Evolutionary conservation across 208 protist species (phyloP).

Genomic region (Acanthamoeba castellanii): DNA sequence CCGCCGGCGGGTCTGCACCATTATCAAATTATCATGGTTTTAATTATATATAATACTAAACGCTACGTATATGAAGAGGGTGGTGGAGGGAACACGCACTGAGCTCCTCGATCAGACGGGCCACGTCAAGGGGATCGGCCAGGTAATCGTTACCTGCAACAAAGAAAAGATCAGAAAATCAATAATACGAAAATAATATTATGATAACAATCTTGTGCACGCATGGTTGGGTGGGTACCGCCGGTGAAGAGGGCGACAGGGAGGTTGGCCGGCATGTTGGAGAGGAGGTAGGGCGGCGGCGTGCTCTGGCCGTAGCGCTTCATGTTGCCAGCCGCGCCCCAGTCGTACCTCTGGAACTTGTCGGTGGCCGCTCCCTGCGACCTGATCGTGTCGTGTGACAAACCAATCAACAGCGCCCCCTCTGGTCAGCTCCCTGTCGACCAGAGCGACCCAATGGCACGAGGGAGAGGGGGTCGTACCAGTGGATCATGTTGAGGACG

Average conservation of each 20-base stretch:
- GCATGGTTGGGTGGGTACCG: neutral
- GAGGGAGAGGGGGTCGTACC: neutral
- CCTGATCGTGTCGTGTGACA: neutral
- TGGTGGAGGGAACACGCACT: neutral
- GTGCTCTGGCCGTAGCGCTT: slow-evolving; percentile 41
- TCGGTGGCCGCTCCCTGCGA: neutral
- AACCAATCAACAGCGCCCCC: too few relatives aligned
- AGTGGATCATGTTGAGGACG: slow-evolving; percentile 67
- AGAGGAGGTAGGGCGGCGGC: slow-evolving; percentile 56
- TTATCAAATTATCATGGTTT: too few relatives aligned
- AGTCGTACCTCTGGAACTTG: slow-evolving; percentile 43
- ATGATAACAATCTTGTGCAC: too few relatives aligned
- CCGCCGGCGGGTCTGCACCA: neutral
- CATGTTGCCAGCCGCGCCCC: slow-evolving; percentile 46
- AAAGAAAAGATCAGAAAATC: too few relatives aligned
- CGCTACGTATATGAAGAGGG: neutral
- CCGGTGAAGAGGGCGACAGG: slow-evolving; percentile 69
- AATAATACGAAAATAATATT: too few relatives aligned
- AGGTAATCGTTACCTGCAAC: slow-evolving; percentile 40
- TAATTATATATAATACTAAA: neutral
- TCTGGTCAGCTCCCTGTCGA: too few relatives aligned
- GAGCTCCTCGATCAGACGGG: slow-evolving; percentile 23
- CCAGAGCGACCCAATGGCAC: too few relatives aligned
- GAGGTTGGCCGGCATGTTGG: slow-evolving; percentile 8
- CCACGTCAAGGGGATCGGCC: slow-evolving; percentile 51